phyloP scores from a whole-genome alignment of 257 asterid genomes.

The Solanum pimpinellifolium region DNA sequence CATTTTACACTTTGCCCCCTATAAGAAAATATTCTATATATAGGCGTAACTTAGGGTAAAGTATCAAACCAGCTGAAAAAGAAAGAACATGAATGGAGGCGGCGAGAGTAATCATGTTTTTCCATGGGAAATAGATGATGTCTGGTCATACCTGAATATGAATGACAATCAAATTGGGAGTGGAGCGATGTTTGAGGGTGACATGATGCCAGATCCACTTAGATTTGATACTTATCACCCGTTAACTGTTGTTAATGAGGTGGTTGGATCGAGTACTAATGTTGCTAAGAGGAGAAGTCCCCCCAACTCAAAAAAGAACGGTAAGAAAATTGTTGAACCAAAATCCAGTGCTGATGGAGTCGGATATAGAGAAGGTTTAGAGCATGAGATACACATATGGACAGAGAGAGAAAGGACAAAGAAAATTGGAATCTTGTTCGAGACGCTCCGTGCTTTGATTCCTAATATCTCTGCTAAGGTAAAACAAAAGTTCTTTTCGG shows the following conservation, averaged over 20 bases:
- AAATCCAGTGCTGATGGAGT: background rate
- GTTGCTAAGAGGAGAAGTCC: slow-evolving; percentile 3
- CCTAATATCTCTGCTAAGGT: slow-evolving; percentile 84
- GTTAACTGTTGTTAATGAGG: background rate
- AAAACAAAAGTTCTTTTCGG: background rate
- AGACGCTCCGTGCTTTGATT: slow-evolving; percentile 66
- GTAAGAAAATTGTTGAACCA: background rate
- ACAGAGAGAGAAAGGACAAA: slow-evolving; percentile 85
- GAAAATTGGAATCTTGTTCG: slow-evolving; percentile 75
- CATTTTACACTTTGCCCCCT: too few relatives aligned
- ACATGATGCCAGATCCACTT: background rate
- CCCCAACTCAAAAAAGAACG: background rate
- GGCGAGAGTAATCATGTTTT: too few relatives aligned
- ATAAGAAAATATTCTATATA: too few relatives aligned
- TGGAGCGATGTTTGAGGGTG: slow-evolving; percentile 4
- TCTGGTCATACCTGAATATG: slow-evolving; percentile 23
- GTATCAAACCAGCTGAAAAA: too few relatives aligned
- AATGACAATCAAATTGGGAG: background rate
- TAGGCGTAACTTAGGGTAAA: too few relatives aligned
- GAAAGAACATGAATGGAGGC: too few relatives aligned
- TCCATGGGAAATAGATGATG: background rate
- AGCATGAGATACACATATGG: slow-evolving; percentile 66
- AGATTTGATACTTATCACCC: background rate
- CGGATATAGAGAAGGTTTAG: slow-evolving; percentile 22
- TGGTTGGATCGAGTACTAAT: background rate